A percentile compares a stretch with the other conserved stretches of the same genome.
phyloP scores from a whole-genome alignment of 2,329 filamentous ascomycete species.

The Ascomycota sp. region DNA sequence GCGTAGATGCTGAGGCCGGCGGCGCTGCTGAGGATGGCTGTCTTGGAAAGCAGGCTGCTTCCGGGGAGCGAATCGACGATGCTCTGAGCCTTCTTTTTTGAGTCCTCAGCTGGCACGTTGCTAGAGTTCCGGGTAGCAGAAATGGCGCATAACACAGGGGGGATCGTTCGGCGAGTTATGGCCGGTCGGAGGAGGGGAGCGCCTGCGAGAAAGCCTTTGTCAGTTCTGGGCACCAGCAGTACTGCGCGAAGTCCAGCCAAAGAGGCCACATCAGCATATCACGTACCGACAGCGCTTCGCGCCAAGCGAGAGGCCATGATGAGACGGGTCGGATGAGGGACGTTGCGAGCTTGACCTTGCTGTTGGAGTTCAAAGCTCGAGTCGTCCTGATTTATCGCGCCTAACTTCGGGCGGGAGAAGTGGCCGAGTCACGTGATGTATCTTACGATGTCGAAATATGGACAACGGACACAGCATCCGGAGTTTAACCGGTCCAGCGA shows the following conservation, averaged over 20 bases:
- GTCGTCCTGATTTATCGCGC: too few species aligned
- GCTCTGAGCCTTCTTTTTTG: constrained; percentile 90
- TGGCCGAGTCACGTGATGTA: constrained; percentile 16
- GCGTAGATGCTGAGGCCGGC: constrained; percentile 81
- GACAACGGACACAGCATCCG: too few species aligned
- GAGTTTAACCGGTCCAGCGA: too few species aligned
- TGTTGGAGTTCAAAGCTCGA: constrained; percentile 19
- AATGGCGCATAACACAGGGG: constrained; percentile 49
- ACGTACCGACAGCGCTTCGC: constrained; percentile 85
- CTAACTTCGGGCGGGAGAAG: constrained; percentile 15
- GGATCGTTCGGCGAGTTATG: constrained; percentile 51
- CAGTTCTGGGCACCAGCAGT: constrained; percentile 2
- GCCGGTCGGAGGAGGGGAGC: constrained; percentile 75
- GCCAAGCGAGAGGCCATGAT: constrained; percentile 96
- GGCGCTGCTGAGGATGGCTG: constrained; percentile 81
- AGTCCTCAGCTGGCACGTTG: constrained; percentile 63
- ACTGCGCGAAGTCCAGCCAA: neutral
- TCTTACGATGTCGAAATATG: too few species aligned
- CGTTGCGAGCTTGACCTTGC: constrained; percentile 22
- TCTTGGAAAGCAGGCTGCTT: constrained; percentile 82
- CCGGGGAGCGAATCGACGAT: constrained; percentile 85
- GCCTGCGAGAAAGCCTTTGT: constrained; percentile 29
- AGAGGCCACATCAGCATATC: too few species aligned
- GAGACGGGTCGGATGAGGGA: constrained; percentile 33
- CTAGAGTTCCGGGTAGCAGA: constrained; percentile 48